Evolutionary conservation across 1,139 yeast genomes (phyloP), one percentile per base, ranked within the genome.

Genomic region (Nakaseomyces delphensis): DNA sequence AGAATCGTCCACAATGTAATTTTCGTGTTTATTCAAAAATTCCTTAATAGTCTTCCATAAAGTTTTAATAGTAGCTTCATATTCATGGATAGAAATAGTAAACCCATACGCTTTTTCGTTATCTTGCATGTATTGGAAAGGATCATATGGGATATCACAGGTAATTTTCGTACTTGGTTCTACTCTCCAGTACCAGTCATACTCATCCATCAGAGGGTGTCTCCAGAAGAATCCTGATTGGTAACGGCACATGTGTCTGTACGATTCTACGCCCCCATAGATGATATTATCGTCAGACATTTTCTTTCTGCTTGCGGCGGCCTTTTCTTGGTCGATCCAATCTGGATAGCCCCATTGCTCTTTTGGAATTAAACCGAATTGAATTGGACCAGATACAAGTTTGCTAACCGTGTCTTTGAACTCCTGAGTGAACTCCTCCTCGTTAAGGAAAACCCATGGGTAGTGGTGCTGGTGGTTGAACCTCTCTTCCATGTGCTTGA

Each of bases 111-210:
- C 74, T 65, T 81, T 78, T 45, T 74, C 69, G 58, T 83, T 78
- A 50, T 81, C 87, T 48, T 77, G 76, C 95, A 86, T 83, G 66
- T 73, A 82, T 64, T 79, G 75, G 72, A 86, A 86, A 30, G 84
- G 72, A 63, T 86, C 95, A 59, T 83, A 82, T 55, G 80, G 78
- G 53, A 86, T 69, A 60, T 85, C 93, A 69, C 95, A 86, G 62
- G 67, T 79, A 43, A 85, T 70, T 58, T 74, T 71, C 57, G 82
- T 77, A 57, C 77, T 83, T 25, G 96, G 96, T 65, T 89, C 96
- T 43, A 87, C 95, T 66, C 96, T 79, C 96, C 96, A 87, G 70
- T 87, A 87, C 71, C 83, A 86, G 52, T 82, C 86, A 62, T 77
- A 86, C 28, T 81, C 79, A 45, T 69, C 70, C 73, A 86, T 65